Conservation (phyloP, 2,329 filamentous ascomycete species). For the Trichoderma citrinoviride region DNA sequence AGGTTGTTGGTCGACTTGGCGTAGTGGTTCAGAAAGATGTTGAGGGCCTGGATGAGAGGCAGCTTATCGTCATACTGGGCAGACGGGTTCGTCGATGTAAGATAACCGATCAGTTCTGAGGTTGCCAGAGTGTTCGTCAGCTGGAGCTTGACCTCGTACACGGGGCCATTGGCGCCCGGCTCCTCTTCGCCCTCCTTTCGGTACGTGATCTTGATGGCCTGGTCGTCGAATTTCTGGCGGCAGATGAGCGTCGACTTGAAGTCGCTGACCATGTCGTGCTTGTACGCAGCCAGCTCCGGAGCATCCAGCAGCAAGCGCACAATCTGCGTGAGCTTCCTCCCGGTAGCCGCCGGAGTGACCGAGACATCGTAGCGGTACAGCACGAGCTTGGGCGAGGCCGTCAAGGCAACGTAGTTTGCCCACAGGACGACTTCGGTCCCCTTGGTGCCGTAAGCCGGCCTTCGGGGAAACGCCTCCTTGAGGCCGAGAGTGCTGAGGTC, state of each 20-base stretch:
- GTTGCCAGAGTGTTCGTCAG: slow-evolving; percentile 30
- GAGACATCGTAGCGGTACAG: slow-evolving; percentile 24
- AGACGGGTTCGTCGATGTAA: slow-evolving; percentile 29
- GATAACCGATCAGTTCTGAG: slow-evolving; percentile 28
- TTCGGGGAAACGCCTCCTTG: slow-evolving; percentile 16
- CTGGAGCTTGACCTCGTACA: slow-evolving; percentile 28
- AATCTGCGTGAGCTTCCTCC: slow-evolving; percentile 22
- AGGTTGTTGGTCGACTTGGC: slow-evolving; percentile 29
- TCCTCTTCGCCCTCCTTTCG: slow-evolving; percentile 33
- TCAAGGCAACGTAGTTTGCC: slow-evolving; percentile 25
- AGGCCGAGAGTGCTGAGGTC: slow-evolving; percentile 14
- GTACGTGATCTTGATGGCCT: slow-evolving; percentile 27
- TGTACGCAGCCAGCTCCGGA: slow-evolving; percentile 21
- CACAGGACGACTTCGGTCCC: slow-evolving; percentile 20
- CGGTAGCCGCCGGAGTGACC: slow-evolving; percentile 7
- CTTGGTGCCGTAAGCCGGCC: slow-evolving; percentile 23
- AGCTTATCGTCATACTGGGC: slow-evolving; percentile 28
- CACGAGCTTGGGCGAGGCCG: slow-evolving; percentile 11
- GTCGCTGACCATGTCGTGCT: slow-evolving; percentile 33
- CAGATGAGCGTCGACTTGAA: slow-evolving; percentile 36
- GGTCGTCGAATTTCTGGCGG: slow-evolving; percentile 25
- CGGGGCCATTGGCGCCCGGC: slow-evolving; percentile 22
- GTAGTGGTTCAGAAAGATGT: slow-evolving; percentile 34
- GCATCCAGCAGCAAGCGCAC: slow-evolving; percentile 28
- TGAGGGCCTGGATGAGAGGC: slow-evolving; percentile 27